Conservation (phyloP, 257 asterid species). For the Penstemon newberryi region DNA sequence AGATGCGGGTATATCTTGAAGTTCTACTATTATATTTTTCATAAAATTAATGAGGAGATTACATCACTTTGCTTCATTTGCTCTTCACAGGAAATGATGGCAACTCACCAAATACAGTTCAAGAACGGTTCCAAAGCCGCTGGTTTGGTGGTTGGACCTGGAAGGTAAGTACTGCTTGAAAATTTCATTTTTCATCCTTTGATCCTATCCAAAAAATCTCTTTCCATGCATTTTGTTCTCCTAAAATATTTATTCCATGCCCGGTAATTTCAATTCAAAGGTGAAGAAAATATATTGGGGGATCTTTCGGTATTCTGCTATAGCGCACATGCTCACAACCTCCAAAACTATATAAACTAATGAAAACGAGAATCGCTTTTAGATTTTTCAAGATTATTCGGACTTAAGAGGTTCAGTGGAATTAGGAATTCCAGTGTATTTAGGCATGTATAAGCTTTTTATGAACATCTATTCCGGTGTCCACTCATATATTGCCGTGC, state of each 20-base stretch:
- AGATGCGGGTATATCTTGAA: conserved; percentile 44
- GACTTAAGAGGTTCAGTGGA: background rate
- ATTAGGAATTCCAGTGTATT: background rate
- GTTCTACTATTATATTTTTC: conserved; percentile 22
- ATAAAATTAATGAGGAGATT: conserved; percentile 22
- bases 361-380: background rate
- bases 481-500: background rate
- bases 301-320: conserved; percentile 2
- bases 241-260: conserved; percentile 12
- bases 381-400: background rate
- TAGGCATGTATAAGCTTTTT: conserved; percentile 13
- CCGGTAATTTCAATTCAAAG: conserved; percentile 12
- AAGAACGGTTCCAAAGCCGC: conserved; percentile 59
- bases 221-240: conserved; percentile 18
- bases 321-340: conserved; percentile 4
- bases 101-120: conserved; percentile 26
- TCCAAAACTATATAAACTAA: background rate
- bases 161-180: conserved; percentile 43
- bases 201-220: conserved; percentile 8
- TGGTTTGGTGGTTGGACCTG: conserved; percentile 84
- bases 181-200: conserved; percentile 16
- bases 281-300: conserved; percentile 9
- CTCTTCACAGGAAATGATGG: conserved; percentile 41
- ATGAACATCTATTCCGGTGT: background rate
- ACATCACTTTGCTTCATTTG: conserved; percentile 20